A percentile compares a stretch with the other conserved stretches of the same genome.
Conservation (phyloP, 768 basidiomycete genomes). For the Tephrocybe sp. region DNA sequence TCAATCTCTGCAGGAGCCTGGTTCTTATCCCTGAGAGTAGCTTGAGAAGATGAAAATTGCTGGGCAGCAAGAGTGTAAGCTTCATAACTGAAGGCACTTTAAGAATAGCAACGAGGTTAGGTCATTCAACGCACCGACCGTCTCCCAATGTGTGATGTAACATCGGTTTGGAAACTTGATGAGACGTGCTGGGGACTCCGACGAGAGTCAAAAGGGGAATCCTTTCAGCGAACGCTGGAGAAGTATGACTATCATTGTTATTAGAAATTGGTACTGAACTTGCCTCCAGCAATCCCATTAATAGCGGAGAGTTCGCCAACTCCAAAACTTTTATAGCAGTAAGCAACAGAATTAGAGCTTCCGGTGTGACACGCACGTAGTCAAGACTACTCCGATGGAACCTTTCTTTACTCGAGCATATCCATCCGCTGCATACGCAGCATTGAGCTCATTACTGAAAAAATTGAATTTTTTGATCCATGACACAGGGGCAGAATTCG, state of each 20-base stretch:
- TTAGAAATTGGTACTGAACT: constrained; percentile 9
- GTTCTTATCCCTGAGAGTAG: constrained; percentile 48
- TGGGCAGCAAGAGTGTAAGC: constrained; percentile 75
- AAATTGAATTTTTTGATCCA: background rate
- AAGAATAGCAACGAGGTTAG: too few species aligned
- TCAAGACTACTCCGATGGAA: constrained; percentile 68
- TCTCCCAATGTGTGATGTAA: constrained; percentile 15
- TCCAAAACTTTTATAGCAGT: constrained; percentile 56
- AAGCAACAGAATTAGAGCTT: constrained; percentile 2
- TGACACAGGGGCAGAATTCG: background rate
- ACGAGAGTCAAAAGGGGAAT: constrained; percentile 89
- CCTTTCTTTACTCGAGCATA: constrained; percentile 84
- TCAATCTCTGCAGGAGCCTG: constrained; percentile 74
- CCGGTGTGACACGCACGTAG: constrained; percentile 53
- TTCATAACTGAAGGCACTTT: constrained; percentile 50
- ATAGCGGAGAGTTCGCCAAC: constrained; percentile 92
- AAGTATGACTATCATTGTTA: background rate
- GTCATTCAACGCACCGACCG: constrained; percentile 7
- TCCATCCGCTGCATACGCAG: constrained; percentile 89
- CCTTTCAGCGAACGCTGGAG: constrained; percentile 76
- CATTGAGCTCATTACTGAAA: constrained; percentile 76
- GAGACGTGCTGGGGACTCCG: constrained; percentile 35
- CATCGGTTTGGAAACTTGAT: constrained; percentile 11
- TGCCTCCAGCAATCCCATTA: constrained; percentile 79
- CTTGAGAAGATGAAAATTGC: constrained; percentile 73